Conservation (phyloP, 176 grass and related monocot species). For the Oryza glumipatula region DNA sequence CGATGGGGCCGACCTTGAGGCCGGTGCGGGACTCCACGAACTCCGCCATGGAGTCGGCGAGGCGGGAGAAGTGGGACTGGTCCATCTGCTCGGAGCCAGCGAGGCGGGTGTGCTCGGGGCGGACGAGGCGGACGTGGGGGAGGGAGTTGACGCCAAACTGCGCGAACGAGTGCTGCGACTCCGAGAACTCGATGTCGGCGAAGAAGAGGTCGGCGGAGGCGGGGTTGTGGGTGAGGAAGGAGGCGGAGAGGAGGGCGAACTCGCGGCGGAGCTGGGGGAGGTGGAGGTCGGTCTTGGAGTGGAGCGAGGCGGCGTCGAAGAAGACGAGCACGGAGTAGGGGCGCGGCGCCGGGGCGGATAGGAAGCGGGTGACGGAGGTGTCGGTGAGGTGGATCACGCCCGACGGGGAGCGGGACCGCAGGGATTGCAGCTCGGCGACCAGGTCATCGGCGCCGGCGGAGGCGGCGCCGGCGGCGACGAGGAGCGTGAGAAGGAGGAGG, state of each 20-base stretch:
- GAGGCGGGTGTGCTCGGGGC: conserved; percentile 56
- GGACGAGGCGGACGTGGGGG: conserved; percentile 74
- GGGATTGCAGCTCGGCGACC: conserved; percentile 72
- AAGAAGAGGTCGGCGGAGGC: conserved; percentile 77
- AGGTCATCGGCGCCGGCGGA: conserved; percentile 52
- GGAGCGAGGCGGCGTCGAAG: conserved; percentile 90
- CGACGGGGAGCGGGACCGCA: conserved; percentile 66
- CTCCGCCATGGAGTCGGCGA: conserved; percentile 94
- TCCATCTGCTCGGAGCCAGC: conserved; percentile 81
- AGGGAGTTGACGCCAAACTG: conserved; percentile 90
- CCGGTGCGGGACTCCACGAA: conserved; percentile 78
- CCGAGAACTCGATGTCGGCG: conserved; percentile 87
- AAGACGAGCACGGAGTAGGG: conserved; percentile 84
- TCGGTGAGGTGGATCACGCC: conserved; percentile 90
- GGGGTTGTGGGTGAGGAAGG: conserved; percentile 68
- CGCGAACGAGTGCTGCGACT: conserved; percentile 80
- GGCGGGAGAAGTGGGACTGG: conserved; percentile 73
- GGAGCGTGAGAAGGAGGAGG: conserved; percentile 39
- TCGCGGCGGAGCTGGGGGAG: conserved; percentile 80
- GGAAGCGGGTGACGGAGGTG: conserved; percentile 72
- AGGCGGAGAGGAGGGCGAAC: conserved; percentile 76
- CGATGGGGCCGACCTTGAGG: conserved; percentile 78
- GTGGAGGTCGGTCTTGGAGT: conserved; percentile 88
- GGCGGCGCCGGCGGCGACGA: conserved; percentile 6
- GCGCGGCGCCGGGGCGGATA: conserved; percentile 55